phyloP scores from a whole-genome alignment of 2,329 filamentous ascomycete species.

The Trichoderma koningii region DNA sequence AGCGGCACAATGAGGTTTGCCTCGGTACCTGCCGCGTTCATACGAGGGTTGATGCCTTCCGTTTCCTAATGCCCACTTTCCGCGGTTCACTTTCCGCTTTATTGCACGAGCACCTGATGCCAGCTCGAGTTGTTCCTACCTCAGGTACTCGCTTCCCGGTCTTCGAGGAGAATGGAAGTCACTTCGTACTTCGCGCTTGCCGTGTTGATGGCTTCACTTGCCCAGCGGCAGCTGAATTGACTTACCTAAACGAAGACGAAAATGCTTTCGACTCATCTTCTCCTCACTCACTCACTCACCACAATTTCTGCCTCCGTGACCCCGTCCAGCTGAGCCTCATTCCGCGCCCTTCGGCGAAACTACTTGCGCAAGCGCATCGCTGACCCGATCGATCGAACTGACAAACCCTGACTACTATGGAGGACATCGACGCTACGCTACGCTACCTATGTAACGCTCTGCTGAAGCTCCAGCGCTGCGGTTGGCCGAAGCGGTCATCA shows the following conservation, averaged over 20 bases:
- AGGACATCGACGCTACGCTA: conserved; percentile 16
- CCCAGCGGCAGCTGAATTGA: too few relatives aligned
- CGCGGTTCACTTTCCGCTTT: background rate
- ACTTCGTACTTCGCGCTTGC: too few relatives aligned
- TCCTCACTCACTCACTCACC: background rate
- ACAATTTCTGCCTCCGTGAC: background rate
- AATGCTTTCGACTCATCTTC: background rate
- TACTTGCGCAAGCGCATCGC: conserved; percentile 23
- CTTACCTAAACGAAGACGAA: background rate
- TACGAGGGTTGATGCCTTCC: background rate
- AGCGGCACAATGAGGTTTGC: background rate
- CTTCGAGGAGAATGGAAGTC: background rate
- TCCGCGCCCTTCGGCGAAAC: conserved; percentile 6
- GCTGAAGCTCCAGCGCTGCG: background rate
- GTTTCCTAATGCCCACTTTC: background rate
- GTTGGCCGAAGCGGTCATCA: conserved; percentile 2
- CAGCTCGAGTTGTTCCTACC: background rate
- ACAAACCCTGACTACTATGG: conserved; percentile 13
- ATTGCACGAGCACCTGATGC: background rate
- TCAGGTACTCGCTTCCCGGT: background rate
- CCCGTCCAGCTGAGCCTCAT: conserved; percentile 11
- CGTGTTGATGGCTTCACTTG: too few relatives aligned
- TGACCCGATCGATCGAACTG: conserved; percentile 20
- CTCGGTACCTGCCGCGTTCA: background rate
- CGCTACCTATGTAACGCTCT: background rate